phyloP scores from a whole-genome alignment of 441 rosid genomes.

The Eruca vesicaria region DNA sequence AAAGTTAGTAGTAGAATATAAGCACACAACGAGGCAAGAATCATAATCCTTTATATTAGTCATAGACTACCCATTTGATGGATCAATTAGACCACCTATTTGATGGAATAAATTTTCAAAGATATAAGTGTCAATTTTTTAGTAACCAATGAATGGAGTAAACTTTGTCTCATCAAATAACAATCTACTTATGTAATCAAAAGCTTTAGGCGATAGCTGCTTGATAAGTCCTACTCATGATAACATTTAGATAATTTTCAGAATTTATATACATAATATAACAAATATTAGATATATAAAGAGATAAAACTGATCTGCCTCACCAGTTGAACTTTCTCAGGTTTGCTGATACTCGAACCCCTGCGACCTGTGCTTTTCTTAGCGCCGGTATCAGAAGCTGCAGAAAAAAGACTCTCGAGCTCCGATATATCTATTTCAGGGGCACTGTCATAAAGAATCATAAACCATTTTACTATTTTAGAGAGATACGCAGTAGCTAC shows the following conservation, averaged over 20 bases:
- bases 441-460: slow-evolving; percentile 58
- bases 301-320: slow-evolving; percentile 30
- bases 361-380: slow-evolving; percentile 65
- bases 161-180: background rate
- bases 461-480: background rate
- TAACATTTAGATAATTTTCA: slow-evolving; percentile 3
- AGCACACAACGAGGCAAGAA: slow-evolving; percentile 9
- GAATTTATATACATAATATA: slow-evolving; percentile 1
- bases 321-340: slow-evolving; percentile 96
- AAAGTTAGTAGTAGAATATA: background rate
- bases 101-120: background rate
- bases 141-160: background rate
- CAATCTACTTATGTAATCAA: background rate
- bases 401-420: slow-evolving; percentile 93
- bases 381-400: slow-evolving; percentile 65
- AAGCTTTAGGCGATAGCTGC: slow-evolving; percentile 4
- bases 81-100: slow-evolving; percentile 5
- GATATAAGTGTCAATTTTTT: background rate
- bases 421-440: slow-evolving; percentile 99
- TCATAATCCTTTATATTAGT: background rate
- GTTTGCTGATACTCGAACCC: slow-evolving; percentile 79
- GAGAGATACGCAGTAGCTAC: too few species aligned
- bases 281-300: slow-evolving; percentile 1
- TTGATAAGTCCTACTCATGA: background rate
- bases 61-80: slow-evolving; percentile 3